These are phyloP conservation scores for Hymenoscyphus scutula DNA, from an alignment of 2,329 filamentous ascomycete genomes.

Conservation along the genomic window DNA sequence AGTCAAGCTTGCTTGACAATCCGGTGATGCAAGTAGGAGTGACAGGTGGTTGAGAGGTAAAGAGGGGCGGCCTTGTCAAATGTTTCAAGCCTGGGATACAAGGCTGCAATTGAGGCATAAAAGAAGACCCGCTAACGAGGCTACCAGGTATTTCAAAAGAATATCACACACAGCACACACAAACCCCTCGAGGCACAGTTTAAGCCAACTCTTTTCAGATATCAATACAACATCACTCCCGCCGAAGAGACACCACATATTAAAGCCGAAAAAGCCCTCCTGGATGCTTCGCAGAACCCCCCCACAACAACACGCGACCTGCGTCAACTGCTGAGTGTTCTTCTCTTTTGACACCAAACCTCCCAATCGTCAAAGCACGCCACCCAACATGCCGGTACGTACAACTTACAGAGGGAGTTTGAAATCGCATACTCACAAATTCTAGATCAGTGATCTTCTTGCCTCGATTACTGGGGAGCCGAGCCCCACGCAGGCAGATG, in stretches of 20 bases:
- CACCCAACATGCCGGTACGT: conserved; percentile 31
- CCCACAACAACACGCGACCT: conserved; percentile 21
- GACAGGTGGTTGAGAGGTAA: too few species aligned
- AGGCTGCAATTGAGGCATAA: too few species aligned
- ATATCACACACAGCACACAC: conserved; percentile 3
- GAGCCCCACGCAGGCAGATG: conserved; percentile 34
- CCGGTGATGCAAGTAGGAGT: too few species aligned
- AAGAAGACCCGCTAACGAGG: too few species aligned
- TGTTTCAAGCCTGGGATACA: too few species aligned
- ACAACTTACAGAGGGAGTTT: neutral
- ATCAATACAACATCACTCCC: neutral
- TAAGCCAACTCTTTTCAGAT: neutral
- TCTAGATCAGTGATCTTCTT: conserved; percentile 55
- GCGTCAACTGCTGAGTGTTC: conserved; percentile 20
- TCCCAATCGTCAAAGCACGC: conserved; percentile 9
- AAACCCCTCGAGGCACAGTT: neutral
- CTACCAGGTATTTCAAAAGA: conserved; percentile 1
- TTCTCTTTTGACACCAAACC: neutral
- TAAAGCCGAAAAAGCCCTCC: neutral
- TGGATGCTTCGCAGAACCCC: conserved; percentile 18
- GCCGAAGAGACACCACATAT: neutral
- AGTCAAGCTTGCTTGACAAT: too few species aligned
- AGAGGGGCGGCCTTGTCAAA: too few species aligned
- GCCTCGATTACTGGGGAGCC: conserved; percentile 59
- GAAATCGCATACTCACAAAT: neutral